phyloP scores from a whole-genome alignment of 2,329 filamentous ascomycete species.

The Epichloe typhina region DNA sequence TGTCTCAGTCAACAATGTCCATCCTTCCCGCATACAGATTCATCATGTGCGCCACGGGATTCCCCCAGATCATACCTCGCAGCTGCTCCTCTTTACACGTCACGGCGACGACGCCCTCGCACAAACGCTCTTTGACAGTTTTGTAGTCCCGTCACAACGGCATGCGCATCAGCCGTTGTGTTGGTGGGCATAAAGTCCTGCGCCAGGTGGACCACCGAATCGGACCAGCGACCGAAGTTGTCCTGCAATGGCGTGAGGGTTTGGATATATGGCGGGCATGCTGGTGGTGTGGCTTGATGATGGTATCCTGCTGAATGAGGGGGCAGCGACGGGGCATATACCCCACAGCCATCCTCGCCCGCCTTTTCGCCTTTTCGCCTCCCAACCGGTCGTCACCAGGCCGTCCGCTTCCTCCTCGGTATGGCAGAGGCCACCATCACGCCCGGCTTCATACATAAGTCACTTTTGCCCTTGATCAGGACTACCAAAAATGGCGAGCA shows the following conservation, averaged over 20 bases:
- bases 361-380: too few relatives aligned
- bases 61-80: conserved; percentile 58
- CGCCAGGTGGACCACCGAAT: too few relatives aligned
- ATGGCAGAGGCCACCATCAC: conserved; percentile 39
- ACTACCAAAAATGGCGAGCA: conserved; percentile 16
- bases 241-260: too few relatives aligned
- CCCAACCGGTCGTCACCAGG: conserved; percentile 11
- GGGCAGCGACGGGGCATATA: too few relatives aligned
- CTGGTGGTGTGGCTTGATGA: too few relatives aligned
- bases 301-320: too few relatives aligned
- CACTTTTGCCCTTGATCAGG: background rate
- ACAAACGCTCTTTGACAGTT: conserved; percentile 35
- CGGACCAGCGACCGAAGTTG: too few relatives aligned
- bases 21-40: conserved; percentile 54
- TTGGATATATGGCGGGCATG: too few relatives aligned
- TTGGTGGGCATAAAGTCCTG: too few relatives aligned
- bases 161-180: conserved; percentile 18
- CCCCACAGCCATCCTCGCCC: too few relatives aligned
- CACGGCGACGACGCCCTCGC: conserved; percentile 54
- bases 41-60: conserved; percentile 73
- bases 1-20: conserved; percentile 48
- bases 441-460: too few relatives aligned
- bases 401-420: conserved; percentile 39
- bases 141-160: conserved; percentile 28
- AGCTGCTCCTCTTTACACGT: conserved; percentile 55